Evolutionary conservation across 345 rosid genomes (phyloP), one percentile per base, ranked within the genome.

Genomic region (Diplotaxis tenuifolia): DNA sequence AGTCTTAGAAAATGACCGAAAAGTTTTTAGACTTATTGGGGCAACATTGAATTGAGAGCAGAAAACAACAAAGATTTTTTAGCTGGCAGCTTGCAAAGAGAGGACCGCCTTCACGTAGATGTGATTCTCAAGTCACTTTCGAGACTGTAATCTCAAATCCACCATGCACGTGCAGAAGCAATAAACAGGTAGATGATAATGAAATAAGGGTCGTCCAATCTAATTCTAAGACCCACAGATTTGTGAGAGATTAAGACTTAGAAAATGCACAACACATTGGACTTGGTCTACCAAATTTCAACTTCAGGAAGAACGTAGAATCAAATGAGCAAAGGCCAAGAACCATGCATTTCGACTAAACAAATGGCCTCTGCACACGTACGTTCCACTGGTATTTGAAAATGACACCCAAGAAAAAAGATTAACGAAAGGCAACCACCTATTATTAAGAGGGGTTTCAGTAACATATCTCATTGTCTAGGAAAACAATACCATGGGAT

Each of bases 81-180:
- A 66, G 80, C 80, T 77, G 76, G 76, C 80, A 77, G 72, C 69
- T 77, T 72, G 68, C 31, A 31, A 71, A 2, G 71, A 71, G 73
- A 77, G 80, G 80, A 59, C 80, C 72, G 72, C 49, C n/a, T 52
- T 77, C 68, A 66, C 68, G 58, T 77, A 77, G 58, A 58, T 71
- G 76, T 71, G 71, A 77, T 66, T 71, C 80, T 66, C 76, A 77
- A 71, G 80, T 77, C 80, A 60, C 73, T 65, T 71, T 77, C 80
- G 25, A 72, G 69, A 66, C 60, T 77, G 80, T 71, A 71, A 71
- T 66, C 76, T 71, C 76, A 59, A 77, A 77, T 71, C 68, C 62
- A 77, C 75, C 76, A 71, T 75, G 76, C 76, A 66, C 80, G 76
- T 72, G 80, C 45, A 71, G 6, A 52, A 65, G 80, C 31, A 71